Evolutionary conservation across 768 basidiomycete species (phyloP).

Genomic region (Suillus paluster): DNA sequence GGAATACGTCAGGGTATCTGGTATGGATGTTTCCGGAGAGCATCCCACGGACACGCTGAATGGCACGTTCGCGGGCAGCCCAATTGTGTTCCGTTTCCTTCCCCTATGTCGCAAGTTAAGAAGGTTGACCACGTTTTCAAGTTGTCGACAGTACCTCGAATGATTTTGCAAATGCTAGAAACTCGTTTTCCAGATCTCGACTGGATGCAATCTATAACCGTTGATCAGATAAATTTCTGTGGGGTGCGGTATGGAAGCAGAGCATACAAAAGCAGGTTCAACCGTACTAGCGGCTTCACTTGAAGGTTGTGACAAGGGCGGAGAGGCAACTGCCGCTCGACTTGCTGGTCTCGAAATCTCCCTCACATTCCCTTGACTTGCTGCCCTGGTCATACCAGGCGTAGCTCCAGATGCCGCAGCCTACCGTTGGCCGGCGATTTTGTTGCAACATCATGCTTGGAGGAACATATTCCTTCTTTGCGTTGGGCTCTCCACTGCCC

Average conservation of each 20-base stretch:
- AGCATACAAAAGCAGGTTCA: conserved; percentile 70
- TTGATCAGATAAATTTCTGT: conserved; percentile 8
- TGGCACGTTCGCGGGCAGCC: conserved; percentile 77
- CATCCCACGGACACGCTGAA: conserved; percentile 86
- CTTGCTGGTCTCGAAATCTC: conserved; percentile 62
- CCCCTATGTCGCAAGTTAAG: conserved; percentile 56
- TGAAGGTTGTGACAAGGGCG: conserved; percentile 45
- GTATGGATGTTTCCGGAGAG: conserved; percentile 81
- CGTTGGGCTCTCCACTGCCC: conserved; percentile 45
- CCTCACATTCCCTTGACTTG: conserved; percentile 53
- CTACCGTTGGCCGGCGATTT: conserved; percentile 52
- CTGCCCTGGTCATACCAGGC: conserved; percentile 45
- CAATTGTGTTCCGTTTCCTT: conserved; percentile 98
- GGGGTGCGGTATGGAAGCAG: neutral
- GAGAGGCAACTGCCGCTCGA: conserved; percentile 54
- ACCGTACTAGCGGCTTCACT: conserved; percentile 51
- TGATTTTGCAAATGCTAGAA: conserved; percentile 72
- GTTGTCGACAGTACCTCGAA: conserved; percentile 67
- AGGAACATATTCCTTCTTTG: conserved; percentile 68
- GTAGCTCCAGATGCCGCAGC: conserved; percentile 29
- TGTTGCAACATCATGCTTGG: conserved; percentile 68
- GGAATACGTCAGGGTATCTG: conserved; percentile 75
- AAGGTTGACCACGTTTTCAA: neutral
- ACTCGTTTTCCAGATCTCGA: conserved; percentile 86
- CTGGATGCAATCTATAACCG: conserved; percentile 74